A percentile compares a stretch with the other conserved stretches of the same genome.
phyloP scores from a whole-genome alignment of 2,329 filamentous ascomycete species.

The Stachybotrys chartarum region DNA sequence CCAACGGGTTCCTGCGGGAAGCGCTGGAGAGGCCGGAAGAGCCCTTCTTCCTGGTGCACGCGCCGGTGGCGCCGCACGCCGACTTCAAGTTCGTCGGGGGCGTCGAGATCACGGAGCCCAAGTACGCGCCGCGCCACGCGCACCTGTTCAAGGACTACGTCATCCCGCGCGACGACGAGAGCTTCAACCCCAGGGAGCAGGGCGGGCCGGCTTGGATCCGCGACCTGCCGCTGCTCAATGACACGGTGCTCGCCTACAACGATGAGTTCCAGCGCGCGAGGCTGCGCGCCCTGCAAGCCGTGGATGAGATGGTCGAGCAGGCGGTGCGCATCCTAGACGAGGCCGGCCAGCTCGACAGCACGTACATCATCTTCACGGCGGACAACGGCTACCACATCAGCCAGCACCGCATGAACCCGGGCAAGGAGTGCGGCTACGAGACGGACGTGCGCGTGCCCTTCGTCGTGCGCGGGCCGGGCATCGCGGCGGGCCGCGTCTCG shows the following conservation, averaged over 20 bases:
- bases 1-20: constrained; percentile 43
- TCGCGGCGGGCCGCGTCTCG: constrained; percentile 22
- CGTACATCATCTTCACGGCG: constrained; percentile 39
- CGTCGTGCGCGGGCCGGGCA: constrained; percentile 36
- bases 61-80: constrained; percentile 33
- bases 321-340: constrained; percentile 8
- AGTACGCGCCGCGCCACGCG: constrained; percentile 44
- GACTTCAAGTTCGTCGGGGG: constrained; percentile 11
- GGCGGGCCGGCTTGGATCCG: constrained; percentile 37
- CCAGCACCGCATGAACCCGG: constrained; percentile 36
- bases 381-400: constrained; percentile 44
- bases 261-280: constrained; percentile 32
- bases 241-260: constrained; percentile 22
- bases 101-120: not conserved
- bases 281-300: constrained; percentile 32
- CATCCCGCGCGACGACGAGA: constrained; percentile 53
- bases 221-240: constrained; percentile 23
- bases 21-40: constrained; percentile 30
- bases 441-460: constrained; percentile 41
- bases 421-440: constrained; percentile 31
- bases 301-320: constrained; percentile 34
- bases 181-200: constrained; percentile 52
- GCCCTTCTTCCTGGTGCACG: constrained; percentile 50
- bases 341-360: constrained; percentile 18
- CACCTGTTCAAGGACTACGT: constrained; percentile 51